Percentiles rank a stretch among this genome's conserved stretches.
phyloP scores from a whole-genome alignment of 2,329 filamentous ascomycete species.

The Phialophora tarda region DNA sequence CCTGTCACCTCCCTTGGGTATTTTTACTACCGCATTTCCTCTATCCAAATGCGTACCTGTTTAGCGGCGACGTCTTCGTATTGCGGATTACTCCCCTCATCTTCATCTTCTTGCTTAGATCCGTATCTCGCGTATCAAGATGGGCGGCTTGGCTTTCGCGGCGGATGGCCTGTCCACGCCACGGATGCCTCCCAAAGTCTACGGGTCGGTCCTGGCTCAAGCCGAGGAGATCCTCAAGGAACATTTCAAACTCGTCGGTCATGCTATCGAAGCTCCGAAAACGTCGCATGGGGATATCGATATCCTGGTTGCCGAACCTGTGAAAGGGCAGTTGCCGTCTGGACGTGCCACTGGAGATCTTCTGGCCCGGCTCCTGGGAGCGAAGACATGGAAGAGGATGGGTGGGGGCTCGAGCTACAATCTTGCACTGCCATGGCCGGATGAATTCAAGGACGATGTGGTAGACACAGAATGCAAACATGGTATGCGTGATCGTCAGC shows the following conservation, averaged over 20 bases:
- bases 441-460: conserved; percentile 13
- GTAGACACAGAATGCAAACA: not conserved
- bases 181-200: conserved; percentile 67
- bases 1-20: not conserved
- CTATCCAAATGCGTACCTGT: not conserved
- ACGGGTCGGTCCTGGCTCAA: conserved; percentile 57
- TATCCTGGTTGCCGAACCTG: conserved; percentile 63
- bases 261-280: conserved; percentile 73
- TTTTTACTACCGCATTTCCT: not conserved
- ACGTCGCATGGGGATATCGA: conserved; percentile 74
- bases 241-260: conserved; percentile 62
- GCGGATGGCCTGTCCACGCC: conserved; percentile 63
- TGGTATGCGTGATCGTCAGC: not conserved
- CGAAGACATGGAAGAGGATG: conserved; percentile 27
- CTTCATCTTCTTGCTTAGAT: not conserved
- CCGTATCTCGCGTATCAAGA: conserved; percentile 7
- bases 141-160: conserved; percentile 67
- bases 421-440: conserved; percentile 35
- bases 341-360: conserved; percentile 18
- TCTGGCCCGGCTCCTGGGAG: conserved; percentile 27
- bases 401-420: conserved; percentile 45
- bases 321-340: conserved; percentile 37
- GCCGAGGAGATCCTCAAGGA: conserved; percentile 52
- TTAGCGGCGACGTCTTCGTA: not conserved
- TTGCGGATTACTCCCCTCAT: not conserved